Base-by-base conservation (phyloP, 805 yeast species). In the Starmera caribaea region DNA sequence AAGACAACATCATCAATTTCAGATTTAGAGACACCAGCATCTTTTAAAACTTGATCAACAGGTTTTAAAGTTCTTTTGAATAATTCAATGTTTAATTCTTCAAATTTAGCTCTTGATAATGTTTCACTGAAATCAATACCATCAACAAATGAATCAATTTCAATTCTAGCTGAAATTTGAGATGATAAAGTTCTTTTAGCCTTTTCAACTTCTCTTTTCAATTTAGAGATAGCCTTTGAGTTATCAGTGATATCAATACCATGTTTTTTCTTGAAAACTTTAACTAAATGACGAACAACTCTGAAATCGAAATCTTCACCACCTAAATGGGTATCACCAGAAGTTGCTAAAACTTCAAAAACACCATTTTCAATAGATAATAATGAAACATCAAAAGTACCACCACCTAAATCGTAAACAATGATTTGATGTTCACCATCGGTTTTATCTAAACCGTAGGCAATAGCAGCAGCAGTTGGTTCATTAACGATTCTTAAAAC, bases 381-480 rank as follows among this genome's bases (percentile, higher is more conserved):
- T 39, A 86, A 68, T 4, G 95, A 86, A 17, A 86, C 96, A 78
- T 86, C 96, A 51, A 86, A 88, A 50, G 97, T 88, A 74, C 97
- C 97, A 67, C 97, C 97, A 75, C 97, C 97, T 55, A 88, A 75
- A 66, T 88, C 97, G 63, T 85, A 88, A 41, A 88, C 94, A 58
- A 88, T 78, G 50, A 88, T 86, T 65, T 88, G 89, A 56, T 83
- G 84, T 67, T 88, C 97, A 48, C 76, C 82, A 31, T 79, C 81
- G 45, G 77, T 73, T 61, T 81, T 73, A 63, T 86, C 95, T 52
- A 89, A 72, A 60, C 97, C 97, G 67, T 88, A 88, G 48, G 97
- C 97, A 65, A 88, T 86, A 41, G 97, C 97, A 51, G 97, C 97
- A 36, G 97, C 97, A 44, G 97, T 88, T 55, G 95, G 95, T 72